A percentile compares a stretch with the other conserved stretches of the same genome.
These are phyloP conservation scores for Fomes fomentarius DNA, from an alignment of 1,284 basidiomycete genomes.

Conservation along the genomic window DNA sequence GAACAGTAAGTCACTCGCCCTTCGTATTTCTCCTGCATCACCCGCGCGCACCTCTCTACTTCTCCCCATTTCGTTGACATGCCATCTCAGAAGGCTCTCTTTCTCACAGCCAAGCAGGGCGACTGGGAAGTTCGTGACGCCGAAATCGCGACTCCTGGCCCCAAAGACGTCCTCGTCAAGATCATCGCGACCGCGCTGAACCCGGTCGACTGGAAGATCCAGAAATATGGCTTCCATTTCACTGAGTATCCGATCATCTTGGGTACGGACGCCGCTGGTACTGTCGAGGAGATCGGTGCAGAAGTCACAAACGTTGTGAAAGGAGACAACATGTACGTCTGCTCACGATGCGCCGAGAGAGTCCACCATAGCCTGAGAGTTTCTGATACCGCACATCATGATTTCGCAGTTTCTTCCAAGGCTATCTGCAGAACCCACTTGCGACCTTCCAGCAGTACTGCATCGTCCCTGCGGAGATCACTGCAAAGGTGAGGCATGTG, in stretches of 20 bases:
- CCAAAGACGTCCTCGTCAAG: constrained; percentile 39
- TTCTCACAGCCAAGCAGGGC: constrained; percentile 15
- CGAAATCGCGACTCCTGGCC: constrained; percentile 15
- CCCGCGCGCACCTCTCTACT: too few relatives aligned
- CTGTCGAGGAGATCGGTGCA: constrained; percentile 48
- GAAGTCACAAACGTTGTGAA: constrained; percentile 43
- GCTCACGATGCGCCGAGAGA: background rate
- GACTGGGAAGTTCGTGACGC: constrained; percentile 6
- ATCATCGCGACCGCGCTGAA: constrained; percentile 38
- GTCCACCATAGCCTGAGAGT: too few relatives aligned
- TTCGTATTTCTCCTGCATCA: too few relatives aligned
- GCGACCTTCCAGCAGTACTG: constrained; percentile 5
- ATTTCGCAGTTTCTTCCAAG: constrained; percentile 30
- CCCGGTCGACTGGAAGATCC: constrained; percentile 45
- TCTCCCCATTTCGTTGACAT: background rate
- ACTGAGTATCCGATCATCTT: constrained; percentile 40
- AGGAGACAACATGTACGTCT: constrained; percentile 51
- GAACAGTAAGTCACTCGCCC: too few relatives aligned
- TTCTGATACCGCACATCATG: background rate
- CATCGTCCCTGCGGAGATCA: constrained; percentile 4
- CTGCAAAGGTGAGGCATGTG: background rate
- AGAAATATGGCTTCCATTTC: constrained; percentile 28
- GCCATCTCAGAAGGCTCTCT: constrained; percentile 10
- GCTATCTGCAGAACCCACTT: constrained; percentile 10
- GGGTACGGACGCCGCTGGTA: constrained; percentile 53